phyloP scores from a whole-genome alignment of 73 alveolate genomes.

The Tetrahymena malaccensis region DNA sequence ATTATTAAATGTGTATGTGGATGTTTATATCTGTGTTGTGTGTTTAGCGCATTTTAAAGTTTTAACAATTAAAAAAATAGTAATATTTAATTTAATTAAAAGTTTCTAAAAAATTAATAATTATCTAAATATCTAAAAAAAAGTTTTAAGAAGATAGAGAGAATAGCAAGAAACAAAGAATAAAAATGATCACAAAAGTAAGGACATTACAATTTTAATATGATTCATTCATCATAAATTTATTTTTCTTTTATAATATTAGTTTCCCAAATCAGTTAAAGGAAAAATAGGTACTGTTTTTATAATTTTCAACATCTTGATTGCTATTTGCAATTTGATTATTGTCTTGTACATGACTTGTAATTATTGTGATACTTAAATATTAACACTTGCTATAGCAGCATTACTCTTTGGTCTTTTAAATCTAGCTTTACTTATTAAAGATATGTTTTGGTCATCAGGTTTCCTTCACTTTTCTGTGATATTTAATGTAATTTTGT shows the following conservation, averaged over 20 bases:
- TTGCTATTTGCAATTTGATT: neutral
- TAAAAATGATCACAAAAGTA: too few relatives aligned
- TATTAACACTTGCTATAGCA: neutral
- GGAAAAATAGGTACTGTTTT: neutral
- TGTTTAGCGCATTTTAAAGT: too few relatives aligned
- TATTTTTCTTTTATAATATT: neutral
- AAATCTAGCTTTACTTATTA: neutral
- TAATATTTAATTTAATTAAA: too few relatives aligned
- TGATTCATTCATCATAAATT: too few relatives aligned
- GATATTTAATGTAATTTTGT: neutral
- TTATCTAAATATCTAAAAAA: too few relatives aligned
- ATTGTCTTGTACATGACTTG: neutral
- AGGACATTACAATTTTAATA: too few relatives aligned
- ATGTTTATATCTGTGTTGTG: too few relatives aligned
- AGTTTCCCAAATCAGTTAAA: neutral
- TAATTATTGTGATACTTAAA: neutral
- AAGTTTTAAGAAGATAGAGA: too few relatives aligned
- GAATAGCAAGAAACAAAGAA: too few relatives aligned
- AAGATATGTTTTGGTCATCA: neutral
- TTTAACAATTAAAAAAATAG: too few relatives aligned
- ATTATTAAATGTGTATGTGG: too few relatives aligned
- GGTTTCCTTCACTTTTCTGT: neutral
- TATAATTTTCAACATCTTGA: neutral
- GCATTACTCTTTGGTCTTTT: neutral
- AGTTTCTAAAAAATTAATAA: too few relatives aligned